These are phyloP conservation scores for Nannizziopsis barbatae DNA, from an alignment of 2,329 filamentous ascomycete genomes.

Conservation along the genomic window DNA sequence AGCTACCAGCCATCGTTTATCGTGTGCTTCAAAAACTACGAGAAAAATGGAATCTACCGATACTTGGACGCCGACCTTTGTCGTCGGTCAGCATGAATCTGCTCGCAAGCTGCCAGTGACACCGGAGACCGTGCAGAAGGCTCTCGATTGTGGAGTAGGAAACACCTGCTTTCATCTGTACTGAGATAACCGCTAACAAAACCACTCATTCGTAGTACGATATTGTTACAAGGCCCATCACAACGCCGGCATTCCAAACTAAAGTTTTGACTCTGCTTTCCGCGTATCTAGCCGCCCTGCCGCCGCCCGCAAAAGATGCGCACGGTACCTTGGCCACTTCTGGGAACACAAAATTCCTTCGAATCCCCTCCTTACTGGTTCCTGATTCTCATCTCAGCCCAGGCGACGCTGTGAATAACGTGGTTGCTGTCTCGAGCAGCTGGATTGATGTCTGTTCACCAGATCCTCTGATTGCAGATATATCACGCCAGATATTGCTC, in stretches of 20 bases:
- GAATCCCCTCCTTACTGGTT: conserved; percentile 32
- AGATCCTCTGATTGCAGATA: conserved; percentile 69
- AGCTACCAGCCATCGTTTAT: background rate
- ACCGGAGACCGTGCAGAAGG: conserved; percentile 41
- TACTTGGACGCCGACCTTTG: conserved; percentile 40
- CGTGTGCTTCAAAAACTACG: background rate
- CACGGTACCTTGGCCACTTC: conserved; percentile 32
- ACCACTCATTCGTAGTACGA: conserved; percentile 45
- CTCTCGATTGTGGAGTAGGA: conserved; percentile 46
- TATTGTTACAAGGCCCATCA: conserved; percentile 53
- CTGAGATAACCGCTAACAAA: conserved; percentile 11
- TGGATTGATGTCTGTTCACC: conserved; percentile 86
- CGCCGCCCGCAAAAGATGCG: conserved; percentile 26
- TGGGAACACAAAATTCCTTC: conserved; percentile 31
- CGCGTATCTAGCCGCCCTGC: conserved; percentile 38
- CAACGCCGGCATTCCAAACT: conserved; percentile 49
- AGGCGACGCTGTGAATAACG: conserved; percentile 66
- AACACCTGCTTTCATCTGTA: conserved; percentile 8
- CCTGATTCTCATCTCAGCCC: conserved; percentile 56
- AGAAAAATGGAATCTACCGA: conserved; percentile 14
- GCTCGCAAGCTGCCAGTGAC: conserved; percentile 41
- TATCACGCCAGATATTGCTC: conserved; percentile 82
- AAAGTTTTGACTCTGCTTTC: conserved; percentile 45
- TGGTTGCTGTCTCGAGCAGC: conserved; percentile 69
- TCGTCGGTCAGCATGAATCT: conserved; percentile 52